Evolutionary conservation across 768 basidiomycete genomes (phyloP), one percentile per base, ranked within the genome.

Genomic region (Mycena venus): DNA sequence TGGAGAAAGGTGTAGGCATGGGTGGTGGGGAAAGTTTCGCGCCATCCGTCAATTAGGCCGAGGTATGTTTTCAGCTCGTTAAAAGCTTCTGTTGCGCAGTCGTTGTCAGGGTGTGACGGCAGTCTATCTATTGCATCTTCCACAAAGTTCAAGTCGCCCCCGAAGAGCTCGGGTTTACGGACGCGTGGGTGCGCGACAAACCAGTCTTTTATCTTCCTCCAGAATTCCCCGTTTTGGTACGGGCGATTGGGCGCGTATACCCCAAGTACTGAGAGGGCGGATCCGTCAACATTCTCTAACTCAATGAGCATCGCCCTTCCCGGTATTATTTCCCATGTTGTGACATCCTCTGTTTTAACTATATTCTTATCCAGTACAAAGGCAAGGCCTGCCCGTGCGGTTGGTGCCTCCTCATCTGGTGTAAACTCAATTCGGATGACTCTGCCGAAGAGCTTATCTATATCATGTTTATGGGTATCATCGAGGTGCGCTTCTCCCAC

Each of bases 101-200:
- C 0, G n/a, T 19, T 7, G 59, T 14, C 0, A 60, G 23, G 40
- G 0, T 75, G 75, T 0, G 68, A 42, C 2, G 87, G 87, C 0
- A 85, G 60, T 0, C 85, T 15, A 61, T 89, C 88, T 0, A 88
- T 66, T 0, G 74, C 21, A 0, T 86, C 84, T 65, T 89, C 86
- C 0, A 84, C 83, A 0, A 88, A 31, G 73, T 90, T 89, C 53
- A 85, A 84, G 70, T 90, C 87, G 0, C 87, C 87, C 0, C 83
- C 36, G 47, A 55, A 12, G 2, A 12, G 6, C 15, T 29, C 53
- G 6, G 53, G 53, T 21, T 31, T 27, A 8, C 49, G n/a, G 12
- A 55, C 12, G 8, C 25, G 2, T 31, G 53, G 25, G 11, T 55
- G 14, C 3, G 4, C 27, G 11, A 55, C 25, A 14, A 23, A 31